Evolutionary conservation across 106 monocot genomes (phyloP).

Genomic region (Triglochin maritima): DNA sequence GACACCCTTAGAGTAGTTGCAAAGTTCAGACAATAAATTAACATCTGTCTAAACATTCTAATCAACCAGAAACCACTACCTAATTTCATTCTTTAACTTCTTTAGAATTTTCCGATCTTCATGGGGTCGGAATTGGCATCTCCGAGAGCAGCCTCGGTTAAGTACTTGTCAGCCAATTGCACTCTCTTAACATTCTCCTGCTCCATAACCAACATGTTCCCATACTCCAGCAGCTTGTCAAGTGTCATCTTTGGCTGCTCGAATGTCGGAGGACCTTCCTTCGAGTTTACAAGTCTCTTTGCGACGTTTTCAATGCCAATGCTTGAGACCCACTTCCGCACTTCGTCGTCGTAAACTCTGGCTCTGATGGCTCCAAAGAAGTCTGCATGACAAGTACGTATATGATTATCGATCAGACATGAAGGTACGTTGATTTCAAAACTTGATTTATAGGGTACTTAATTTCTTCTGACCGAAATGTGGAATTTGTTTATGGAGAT

Average conservation of each 20-base stretch:
- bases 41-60: too few species aligned
- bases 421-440: too few species aligned
- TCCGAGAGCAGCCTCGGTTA: constrained; percentile 88
- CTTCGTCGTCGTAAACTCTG: constrained; percentile 89
- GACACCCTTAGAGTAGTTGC: too few species aligned
- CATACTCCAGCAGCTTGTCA: constrained; percentile 83
- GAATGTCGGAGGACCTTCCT: constrained; percentile 61
- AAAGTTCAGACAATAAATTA: too few species aligned
- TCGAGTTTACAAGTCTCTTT: constrained; percentile 83
- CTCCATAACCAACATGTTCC: constrained; percentile 85
- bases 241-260: constrained; percentile 84
- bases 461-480: too few species aligned
- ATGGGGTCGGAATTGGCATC: constrained; percentile 74
- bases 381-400: background rate
- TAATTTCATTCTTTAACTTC: too few species aligned
- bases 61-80: too few species aligned
- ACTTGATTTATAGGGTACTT: too few species aligned
- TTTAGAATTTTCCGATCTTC: constrained; percentile 55
- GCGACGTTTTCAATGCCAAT: constrained; percentile 54
- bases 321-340: constrained; percentile 69
- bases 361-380: constrained; percentile 80
- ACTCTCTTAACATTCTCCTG: constrained; percentile 99
- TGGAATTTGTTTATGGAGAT: too few species aligned
- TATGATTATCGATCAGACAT: too few species aligned
- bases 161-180: constrained; percentile 87